phyloP scores from a whole-genome alignment of 2,329 filamentous ascomycete genomes.

The Scedosporium dehoogii region DNA sequence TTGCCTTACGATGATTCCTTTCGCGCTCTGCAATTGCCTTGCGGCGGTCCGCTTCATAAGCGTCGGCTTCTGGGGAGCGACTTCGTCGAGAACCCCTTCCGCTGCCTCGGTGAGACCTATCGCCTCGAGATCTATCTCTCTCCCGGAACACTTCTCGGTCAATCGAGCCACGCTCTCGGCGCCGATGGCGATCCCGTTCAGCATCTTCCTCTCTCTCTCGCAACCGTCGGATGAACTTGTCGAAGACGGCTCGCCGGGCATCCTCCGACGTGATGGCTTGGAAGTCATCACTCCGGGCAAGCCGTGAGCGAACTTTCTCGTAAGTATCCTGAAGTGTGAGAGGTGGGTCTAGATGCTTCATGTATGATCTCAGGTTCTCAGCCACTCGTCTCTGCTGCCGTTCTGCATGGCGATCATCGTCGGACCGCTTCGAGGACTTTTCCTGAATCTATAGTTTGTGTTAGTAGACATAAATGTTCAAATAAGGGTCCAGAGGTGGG shows the following conservation, averaged over 20 bases:
- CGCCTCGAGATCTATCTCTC: slow-evolving; percentile 46
- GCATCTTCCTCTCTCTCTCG: slow-evolving; percentile 81
- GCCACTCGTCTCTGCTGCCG: slow-evolving; percentile 76
- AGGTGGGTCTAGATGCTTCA: slow-evolving; percentile 86
- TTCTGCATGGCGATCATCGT: slow-evolving; percentile 78
- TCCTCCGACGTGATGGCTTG: slow-evolving; percentile 75
- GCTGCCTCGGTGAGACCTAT: slow-evolving; percentile 49
- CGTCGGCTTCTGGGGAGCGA: slow-evolving; percentile 79
- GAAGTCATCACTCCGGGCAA: slow-evolving; percentile 78
- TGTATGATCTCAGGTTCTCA: slow-evolving; percentile 72
- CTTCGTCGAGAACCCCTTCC: slow-evolving; percentile 89
- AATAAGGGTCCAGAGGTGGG: neutral
- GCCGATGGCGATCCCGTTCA: slow-evolving; percentile 54
- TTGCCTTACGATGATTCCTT: slow-evolving; percentile 78
- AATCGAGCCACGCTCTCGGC: slow-evolving; percentile 43
- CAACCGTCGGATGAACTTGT: slow-evolving; percentile 83
- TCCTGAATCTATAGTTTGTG: slow-evolving; percentile 55
- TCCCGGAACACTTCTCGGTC: slow-evolving; percentile 49
- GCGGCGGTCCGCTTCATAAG: slow-evolving; percentile 90
- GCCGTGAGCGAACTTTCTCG: slow-evolving; percentile 72
- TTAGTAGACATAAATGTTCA: slow-evolving; percentile 13
- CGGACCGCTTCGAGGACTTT: slow-evolving; percentile 70
- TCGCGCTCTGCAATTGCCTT: slow-evolving; percentile 92
- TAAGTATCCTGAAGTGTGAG: slow-evolving; percentile 71
- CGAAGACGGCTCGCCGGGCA: slow-evolving; percentile 71